These are phyloP conservation scores for Colletotrichum sp. DNA, from an alignment of 2,329 filamentous ascomycete species.

Conservation along the genomic window DNA sequence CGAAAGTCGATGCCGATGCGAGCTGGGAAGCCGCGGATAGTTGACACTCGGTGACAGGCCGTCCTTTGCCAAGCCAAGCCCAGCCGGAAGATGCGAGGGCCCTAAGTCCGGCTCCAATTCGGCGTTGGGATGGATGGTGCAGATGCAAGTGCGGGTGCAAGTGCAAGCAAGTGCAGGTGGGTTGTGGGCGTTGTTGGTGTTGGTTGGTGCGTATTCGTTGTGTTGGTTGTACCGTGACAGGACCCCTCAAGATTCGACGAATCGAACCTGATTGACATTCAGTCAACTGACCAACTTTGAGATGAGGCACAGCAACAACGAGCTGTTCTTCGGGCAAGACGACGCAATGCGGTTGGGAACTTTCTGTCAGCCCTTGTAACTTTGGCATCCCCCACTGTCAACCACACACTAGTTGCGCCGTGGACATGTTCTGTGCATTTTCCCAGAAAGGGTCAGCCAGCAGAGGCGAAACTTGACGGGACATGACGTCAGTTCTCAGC, in stretches of 20 bases:
- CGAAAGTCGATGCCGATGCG: not conserved
- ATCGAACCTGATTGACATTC: not conserved
- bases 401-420: not conserved
- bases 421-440: not conserved
- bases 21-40: not conserved
- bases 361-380: not conserved
- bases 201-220: not conserved
- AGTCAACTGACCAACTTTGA: conserved; percentile 1
- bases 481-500: conserved; percentile 14
- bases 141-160: not conserved
- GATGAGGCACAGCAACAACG: not conserved
- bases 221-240: not conserved
- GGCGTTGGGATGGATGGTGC: not conserved
- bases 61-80: not conserved
- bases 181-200: not conserved
- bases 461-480: not conserved
- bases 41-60: not conserved
- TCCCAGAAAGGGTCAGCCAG: not conserved
- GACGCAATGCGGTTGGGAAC: not conserved
- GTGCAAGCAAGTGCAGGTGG: not conserved
- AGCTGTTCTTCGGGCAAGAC: not conserved
- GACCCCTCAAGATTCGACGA: not conserved
- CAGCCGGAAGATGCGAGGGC: not conserved
- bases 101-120: not conserved
- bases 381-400: not conserved